These are phyloP conservation scores for Melocanna baccifera DNA, from an alignment of 176 grass and related monocot genomes.

Conservation along the genomic window DNA sequence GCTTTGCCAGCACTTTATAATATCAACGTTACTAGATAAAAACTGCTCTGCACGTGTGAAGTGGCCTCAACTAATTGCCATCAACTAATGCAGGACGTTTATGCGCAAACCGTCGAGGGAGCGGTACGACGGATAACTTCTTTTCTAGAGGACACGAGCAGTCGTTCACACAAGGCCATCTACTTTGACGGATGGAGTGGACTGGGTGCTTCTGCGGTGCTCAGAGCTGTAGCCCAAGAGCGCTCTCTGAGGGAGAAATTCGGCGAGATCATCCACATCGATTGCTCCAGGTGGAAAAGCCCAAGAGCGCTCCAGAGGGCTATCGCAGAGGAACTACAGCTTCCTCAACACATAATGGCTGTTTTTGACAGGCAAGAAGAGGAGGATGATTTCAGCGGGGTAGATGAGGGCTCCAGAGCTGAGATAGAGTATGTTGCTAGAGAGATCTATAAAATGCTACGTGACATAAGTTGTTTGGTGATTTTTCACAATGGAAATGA, in stretches of 20 bases:
- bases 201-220: too few relatives aligned
- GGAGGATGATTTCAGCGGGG: background rate
- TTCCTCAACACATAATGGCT: too few relatives aligned
- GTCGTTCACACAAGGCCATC: background rate
- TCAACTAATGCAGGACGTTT: accelerated
- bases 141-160: background rate
- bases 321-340: too few relatives aligned
- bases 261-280: too few relatives aligned
- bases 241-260: too few relatives aligned
- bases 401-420: background rate
- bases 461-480: accelerated
- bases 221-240: too few relatives aligned
- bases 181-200: background rate
- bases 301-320: too few relatives aligned
- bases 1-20: too few relatives aligned
- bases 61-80: background rate
- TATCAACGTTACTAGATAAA: too few relatives aligned
- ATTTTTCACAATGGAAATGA: background rate
- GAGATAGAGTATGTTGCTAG: accelerated
- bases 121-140: accelerated
- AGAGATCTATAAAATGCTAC: accelerated
- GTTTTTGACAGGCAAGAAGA: background rate
- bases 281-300: too few relatives aligned
- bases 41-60: background rate
- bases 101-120: accelerated